Evolutionary conservation across 2,329 filamentous ascomycete species (phyloP).

Genomic region (Tolypocladium ovalisporum): DNA sequence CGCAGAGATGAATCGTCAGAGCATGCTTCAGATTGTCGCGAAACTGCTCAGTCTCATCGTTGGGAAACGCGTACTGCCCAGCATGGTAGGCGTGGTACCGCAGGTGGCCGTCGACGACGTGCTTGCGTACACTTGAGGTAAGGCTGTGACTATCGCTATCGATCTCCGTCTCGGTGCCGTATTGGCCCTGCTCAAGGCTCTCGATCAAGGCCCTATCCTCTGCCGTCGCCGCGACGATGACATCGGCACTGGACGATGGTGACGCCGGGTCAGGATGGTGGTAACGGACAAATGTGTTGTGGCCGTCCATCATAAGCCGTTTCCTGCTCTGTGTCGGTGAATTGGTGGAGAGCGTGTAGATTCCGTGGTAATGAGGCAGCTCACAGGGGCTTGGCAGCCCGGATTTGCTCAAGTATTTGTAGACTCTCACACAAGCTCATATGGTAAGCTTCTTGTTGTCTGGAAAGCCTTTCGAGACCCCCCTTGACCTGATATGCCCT

Average conservation of each 20-base stretch:
- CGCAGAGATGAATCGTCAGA: conserved; percentile 26
- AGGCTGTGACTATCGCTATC: conserved; percentile 24
- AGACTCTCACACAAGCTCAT: not conserved
- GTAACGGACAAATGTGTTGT: not conserved
- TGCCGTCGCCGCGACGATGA: not conserved
- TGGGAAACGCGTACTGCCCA: conserved; percentile 31
- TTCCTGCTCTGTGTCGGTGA: not conserved
- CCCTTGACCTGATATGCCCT: too few species aligned
- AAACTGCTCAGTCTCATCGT: conserved; percentile 30
- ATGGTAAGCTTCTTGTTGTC: not conserved
- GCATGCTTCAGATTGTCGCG: conserved; percentile 30
- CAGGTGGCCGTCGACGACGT: conserved; percentile 28
- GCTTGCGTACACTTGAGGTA: conserved; percentile 30
- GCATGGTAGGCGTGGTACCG: conserved; percentile 30
- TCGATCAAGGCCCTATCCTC: conserved; percentile 12
- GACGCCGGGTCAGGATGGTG: not conserved
- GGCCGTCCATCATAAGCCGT: not conserved
- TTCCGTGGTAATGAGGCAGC: not conserved
- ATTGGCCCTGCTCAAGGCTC: conserved; percentile 21
- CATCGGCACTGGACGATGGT: not conserved
- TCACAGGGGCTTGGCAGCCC: not conserved
- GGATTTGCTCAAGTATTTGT: not conserved
- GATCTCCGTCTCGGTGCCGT: conserved; percentile 11
- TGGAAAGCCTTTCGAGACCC: not conserved
- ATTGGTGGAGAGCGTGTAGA: not conserved